A percentile compares a stretch with the other conserved stretches of the same genome.
Conservation (phyloP, 495 filamentous ascomycete species). For the Neurospora sp. region DNA sequence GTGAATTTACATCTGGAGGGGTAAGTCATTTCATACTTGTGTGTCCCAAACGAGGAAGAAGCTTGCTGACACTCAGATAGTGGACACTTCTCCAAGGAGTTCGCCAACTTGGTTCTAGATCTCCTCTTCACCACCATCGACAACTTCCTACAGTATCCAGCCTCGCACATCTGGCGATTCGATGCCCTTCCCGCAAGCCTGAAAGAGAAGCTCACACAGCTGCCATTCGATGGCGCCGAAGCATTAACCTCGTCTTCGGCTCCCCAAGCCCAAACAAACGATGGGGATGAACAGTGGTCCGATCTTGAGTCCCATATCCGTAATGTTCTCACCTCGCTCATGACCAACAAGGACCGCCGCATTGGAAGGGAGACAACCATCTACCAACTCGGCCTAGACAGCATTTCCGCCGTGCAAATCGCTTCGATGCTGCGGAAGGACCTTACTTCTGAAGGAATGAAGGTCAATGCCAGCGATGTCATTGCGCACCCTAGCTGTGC, state of each 20-base stretch:
- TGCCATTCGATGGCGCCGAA: background rate
- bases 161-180: conserved; percentile 12
- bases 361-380: conserved; percentile 57
- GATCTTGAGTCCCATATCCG: conserved; percentile 40
- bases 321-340: conserved; percentile 45
- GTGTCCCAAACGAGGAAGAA: background rate
- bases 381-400: conserved; percentile 79
- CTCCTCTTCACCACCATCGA: conserved; percentile 39
- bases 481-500: conserved; percentile 49
- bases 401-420: conserved; percentile 74
- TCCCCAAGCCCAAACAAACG: background rate
- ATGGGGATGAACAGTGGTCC: conserved; percentile 33
- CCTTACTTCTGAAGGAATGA: conserved; percentile 24
- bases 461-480: conserved; percentile 54
- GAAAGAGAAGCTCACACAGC: background rate
- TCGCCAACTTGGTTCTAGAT: conserved; percentile 31
- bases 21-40: conserved; percentile 1
- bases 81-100: conserved; percentile 26
- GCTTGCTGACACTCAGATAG: background rate
- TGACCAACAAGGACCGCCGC: conserved; percentile 34
- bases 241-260: background rate
- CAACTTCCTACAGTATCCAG: conserved; percentile 21
- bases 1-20: conserved; percentile 17
- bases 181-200: conserved; percentile 2
- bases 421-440: conserved; percentile 49